Conservation (phyloP, 2,329 filamentous ascomycete genomes). For the Diplodia corticola region DNA sequence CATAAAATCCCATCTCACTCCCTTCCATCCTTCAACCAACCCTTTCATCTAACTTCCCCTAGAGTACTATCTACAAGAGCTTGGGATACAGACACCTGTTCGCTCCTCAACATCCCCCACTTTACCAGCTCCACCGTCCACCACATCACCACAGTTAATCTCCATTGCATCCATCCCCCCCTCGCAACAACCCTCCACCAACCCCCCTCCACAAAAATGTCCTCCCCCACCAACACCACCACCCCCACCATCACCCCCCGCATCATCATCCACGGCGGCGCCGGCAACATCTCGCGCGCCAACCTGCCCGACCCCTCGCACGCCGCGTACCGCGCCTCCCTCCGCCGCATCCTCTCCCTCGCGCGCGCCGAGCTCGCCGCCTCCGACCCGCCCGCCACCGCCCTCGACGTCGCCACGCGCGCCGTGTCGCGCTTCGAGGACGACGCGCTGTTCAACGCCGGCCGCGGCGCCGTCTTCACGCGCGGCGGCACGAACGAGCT, state of each 20-base stretch:
- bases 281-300: slow-evolving; percentile 47
- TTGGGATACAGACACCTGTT: not conserved
- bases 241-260: slow-evolving; percentile 33
- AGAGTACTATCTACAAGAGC: not conserved
- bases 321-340: slow-evolving; percentile 40
- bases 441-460: slow-evolving; percentile 68
- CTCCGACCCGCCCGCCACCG: slow-evolving; percentile 47
- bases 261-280: slow-evolving; percentile 52
- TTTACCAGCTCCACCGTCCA: not conserved
- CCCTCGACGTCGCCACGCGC: slow-evolving; percentile 72
- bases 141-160: not conserved
- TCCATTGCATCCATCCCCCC: not conserved
- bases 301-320: slow-evolving; percentile 42
- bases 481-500: slow-evolving; percentile 80
- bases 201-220: not conserved
- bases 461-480: slow-evolving; percentile 83
- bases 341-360: slow-evolving; percentile 39
- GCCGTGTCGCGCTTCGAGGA: slow-evolving; percentile 77
- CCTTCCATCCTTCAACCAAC: too few relatives aligned
- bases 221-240: not conserved
- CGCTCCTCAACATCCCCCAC: not conserved
- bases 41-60: too few relatives aligned
- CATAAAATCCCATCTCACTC: too few relatives aligned
- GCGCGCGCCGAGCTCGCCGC: slow-evolving; percentile 32
- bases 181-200: not conserved